Conservation (phyloP, 2,329 filamentous ascomycete genomes). For the Trichoderma citrinoviride region DNA sequence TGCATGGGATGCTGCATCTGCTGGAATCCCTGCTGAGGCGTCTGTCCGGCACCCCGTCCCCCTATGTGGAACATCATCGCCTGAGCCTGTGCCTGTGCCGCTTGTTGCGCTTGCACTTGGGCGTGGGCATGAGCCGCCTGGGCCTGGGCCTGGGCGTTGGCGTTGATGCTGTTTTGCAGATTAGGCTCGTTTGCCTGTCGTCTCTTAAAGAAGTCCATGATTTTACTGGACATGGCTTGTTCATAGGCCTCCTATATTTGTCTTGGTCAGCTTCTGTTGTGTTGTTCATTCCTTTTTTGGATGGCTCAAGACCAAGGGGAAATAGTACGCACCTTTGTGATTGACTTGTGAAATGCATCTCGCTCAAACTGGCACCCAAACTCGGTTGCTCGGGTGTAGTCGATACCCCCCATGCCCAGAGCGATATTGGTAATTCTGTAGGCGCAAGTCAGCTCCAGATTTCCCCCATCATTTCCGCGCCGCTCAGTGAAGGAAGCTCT, state of each 20-base stretch:
- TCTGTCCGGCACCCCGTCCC: slow-evolving; percentile 50
- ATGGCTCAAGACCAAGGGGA: neutral
- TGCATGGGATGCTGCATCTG: slow-evolving; percentile 56
- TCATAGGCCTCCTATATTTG: slow-evolving; percentile 50
- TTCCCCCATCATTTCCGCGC: too few relatives aligned
- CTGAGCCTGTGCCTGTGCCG: slow-evolving; percentile 42
- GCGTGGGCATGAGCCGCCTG: slow-evolving; percentile 41
- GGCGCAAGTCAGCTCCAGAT: neutral
- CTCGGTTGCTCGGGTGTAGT: slow-evolving; percentile 42
- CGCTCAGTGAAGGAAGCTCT: neutral
- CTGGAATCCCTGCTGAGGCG: slow-evolving; percentile 54
- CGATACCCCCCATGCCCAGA: slow-evolving; percentile 43
- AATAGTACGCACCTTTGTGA: slow-evolving; percentile 45
- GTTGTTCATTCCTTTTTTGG: neutral
- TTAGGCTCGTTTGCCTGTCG: slow-evolving; percentile 50
- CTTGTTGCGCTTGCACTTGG: slow-evolving; percentile 37
- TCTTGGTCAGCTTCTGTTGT: neutral
- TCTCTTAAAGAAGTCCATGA: slow-evolving; percentile 49
- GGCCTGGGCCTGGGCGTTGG: slow-evolving; percentile 40
- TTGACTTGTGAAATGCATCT: slow-evolving; percentile 45
- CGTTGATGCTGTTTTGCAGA: slow-evolving; percentile 51
- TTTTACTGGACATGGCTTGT: slow-evolving; percentile 44
- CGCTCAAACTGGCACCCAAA: slow-evolving; percentile 49
- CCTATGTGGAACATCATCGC: slow-evolving; percentile 52
- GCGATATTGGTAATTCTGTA: slow-evolving; percentile 51